Evolutionary conservation across 2,329 filamentous ascomycete genomes (phyloP).

Genomic region (Raffaelea ambrosiae): DNA sequence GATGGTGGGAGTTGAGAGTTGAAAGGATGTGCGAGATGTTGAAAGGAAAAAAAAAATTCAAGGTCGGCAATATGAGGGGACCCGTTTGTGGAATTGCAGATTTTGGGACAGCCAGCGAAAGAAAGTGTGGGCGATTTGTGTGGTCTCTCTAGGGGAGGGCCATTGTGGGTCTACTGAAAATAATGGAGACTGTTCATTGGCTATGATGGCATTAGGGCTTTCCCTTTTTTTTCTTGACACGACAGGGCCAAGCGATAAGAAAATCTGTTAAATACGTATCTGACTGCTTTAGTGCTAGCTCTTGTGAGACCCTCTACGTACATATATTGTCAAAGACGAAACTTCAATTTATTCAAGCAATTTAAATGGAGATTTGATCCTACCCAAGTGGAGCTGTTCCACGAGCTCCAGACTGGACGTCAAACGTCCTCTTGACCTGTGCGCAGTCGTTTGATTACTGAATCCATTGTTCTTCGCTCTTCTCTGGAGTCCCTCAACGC

Average conservation of each 20-base stretch:
- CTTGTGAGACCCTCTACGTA: too few relatives aligned
- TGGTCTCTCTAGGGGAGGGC: neutral
- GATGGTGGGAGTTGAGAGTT: neutral
- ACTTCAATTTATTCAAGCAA: too few relatives aligned
- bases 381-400: too few relatives aligned
- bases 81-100: too few relatives aligned
- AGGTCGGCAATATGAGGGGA: slow-evolving; percentile 10
- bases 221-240: slow-evolving; percentile 2
- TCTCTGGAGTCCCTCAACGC: too few relatives aligned
- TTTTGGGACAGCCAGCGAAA: slow-evolving; percentile 8
- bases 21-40: slow-evolving; percentile 8
- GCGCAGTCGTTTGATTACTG: too few relatives aligned
- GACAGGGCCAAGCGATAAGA: slow-evolving; percentile 8
- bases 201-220: slow-evolving; percentile 11
- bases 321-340: too few relatives aligned
- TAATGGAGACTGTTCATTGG: slow-evolving; percentile 5
- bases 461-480: too few relatives aligned
- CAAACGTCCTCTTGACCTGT: too few relatives aligned
- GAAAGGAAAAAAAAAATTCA: slow-evolving; percentile 7
- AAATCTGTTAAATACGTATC: neutral
- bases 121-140: slow-evolving; percentile 17
- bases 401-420: too few relatives aligned
- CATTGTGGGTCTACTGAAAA: neutral
- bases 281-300: too few relatives aligned
- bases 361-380: too few relatives aligned